Conservation (phyloP, 345 rosid species). For the Gossypium herbaceum region DNA sequence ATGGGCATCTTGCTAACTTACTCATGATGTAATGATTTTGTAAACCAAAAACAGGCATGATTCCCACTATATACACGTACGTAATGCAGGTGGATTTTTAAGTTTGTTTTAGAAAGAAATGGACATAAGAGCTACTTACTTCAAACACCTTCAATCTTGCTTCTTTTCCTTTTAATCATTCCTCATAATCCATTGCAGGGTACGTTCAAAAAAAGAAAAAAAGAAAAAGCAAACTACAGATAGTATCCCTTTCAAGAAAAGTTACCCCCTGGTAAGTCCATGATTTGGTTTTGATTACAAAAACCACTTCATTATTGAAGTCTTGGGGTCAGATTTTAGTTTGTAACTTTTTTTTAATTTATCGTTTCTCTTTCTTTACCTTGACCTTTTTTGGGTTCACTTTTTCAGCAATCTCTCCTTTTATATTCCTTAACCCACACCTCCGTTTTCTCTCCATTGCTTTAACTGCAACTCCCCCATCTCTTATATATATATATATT, state of each 20-base stretch:
- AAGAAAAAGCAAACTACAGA: not conserved
- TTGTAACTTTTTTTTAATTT: not conserved
- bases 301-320: conserved; percentile 12
- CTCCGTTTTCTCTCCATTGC: not conserved
- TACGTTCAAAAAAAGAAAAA: not conserved
- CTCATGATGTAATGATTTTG: too few species aligned
- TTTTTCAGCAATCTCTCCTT: conserved; percentile 13
- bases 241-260: not conserved
- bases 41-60: too few species aligned
- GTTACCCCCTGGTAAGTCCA: conserved; percentile 1
- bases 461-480: conserved; percentile 11
- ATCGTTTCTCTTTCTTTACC: not conserved
- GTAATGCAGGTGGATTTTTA: too few species aligned
- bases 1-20: too few species aligned
- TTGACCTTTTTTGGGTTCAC: conserved; percentile 5
- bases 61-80: too few species aligned
- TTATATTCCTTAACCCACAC: conserved; percentile 1
- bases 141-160: not conserved
- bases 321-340: conserved; percentile 8
- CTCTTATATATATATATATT: not conserved
- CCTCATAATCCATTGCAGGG: not conserved
- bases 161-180: not conserved
- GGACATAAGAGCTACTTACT: too few species aligned
- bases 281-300: conserved; percentile 6
- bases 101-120: too few species aligned